These are phyloP conservation scores for Chlorencoelia australis DNA, from an alignment of 2,329 filamentous ascomycete genomes.

Conservation along the genomic window DNA sequence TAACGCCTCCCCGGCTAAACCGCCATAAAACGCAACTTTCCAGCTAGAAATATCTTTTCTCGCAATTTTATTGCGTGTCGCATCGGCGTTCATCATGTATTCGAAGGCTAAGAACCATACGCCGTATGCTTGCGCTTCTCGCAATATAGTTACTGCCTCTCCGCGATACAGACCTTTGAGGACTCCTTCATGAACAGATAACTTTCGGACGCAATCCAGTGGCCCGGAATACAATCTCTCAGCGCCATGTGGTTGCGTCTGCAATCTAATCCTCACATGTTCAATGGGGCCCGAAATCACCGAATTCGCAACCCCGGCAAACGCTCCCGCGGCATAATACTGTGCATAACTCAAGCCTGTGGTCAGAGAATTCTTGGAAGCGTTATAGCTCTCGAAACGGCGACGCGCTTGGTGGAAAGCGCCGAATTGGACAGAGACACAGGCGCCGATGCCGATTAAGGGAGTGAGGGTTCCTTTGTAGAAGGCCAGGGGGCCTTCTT, in stretches of 20 bases:
- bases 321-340: slow-evolving; percentile 85
- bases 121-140: slow-evolving; percentile 92
- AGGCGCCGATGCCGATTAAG: slow-evolving; percentile 90
- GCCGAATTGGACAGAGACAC: slow-evolving; percentile 96
- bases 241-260: slow-evolving; percentile 88
- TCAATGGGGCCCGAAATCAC: slow-evolving; percentile 86
- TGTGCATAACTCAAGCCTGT: slow-evolving; percentile 63
- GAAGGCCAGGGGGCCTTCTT: slow-evolving; percentile 84
- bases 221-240: slow-evolving; percentile 72
- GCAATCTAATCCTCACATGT: slow-evolving; percentile 89
- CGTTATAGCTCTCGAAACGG: slow-evolving; percentile 69
- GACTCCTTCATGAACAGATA: slow-evolving; percentile 57
- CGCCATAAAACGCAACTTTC: slow-evolving; percentile 88
- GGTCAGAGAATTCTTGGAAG: slow-evolving; percentile 30
- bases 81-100: slow-evolving; percentile 90
- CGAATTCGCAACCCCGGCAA: slow-evolving; percentile 85
- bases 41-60: slow-evolving; percentile 70
- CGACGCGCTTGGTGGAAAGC: slow-evolving; percentile 90
- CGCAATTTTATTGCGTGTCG: slow-evolving; percentile 61
- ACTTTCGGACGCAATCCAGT: slow-evolving; percentile 80
- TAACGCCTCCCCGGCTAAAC: slow-evolving; percentile 83
- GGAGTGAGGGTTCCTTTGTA: slow-evolving; percentile 98
- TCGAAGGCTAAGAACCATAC: slow-evolving; percentile 94
- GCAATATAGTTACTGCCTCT: slow-evolving; percentile 70
- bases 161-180: slow-evolving; percentile 75